A percentile compares a stretch with the other conserved stretches of the same genome.
phyloP scores from a whole-genome alignment of 768 basidiomycete species.

The Psilocybe azurescens region DNA sequence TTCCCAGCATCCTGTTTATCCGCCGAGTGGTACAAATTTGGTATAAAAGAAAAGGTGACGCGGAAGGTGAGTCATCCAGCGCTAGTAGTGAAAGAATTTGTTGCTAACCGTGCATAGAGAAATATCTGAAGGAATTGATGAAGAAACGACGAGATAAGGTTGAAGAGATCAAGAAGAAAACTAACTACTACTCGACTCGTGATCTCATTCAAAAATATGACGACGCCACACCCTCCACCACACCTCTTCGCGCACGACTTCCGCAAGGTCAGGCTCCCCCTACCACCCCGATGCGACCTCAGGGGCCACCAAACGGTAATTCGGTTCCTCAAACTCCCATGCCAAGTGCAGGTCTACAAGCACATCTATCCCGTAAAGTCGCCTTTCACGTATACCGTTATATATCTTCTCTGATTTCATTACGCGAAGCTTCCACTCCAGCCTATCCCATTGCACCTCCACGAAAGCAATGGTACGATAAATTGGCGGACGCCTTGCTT shows the following conservation, averaged over 20 bases:
- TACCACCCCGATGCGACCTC: conserved; percentile 38
- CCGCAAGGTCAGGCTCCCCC: conserved; percentile 32
- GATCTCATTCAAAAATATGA: conserved; percentile 92
- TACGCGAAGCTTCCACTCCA: conserved; percentile 29
- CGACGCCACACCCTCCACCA: conserved; percentile 47
- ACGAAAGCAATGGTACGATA: conserved; percentile 86
- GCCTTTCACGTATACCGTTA: neutral
- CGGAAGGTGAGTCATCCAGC: conserved; percentile 64
- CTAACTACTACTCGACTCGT: conserved; percentile 92
- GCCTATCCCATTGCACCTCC: conserved; percentile 48
- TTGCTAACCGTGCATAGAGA: conserved; percentile 56
- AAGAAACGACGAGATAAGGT: conserved; percentile 85
- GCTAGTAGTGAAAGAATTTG: conserved; percentile 1
- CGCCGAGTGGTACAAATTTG: conserved; percentile 83
- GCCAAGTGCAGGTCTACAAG: conserved; percentile 27
- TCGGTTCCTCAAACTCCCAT: conserved; percentile 28
- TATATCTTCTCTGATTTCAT: conserved; percentile 10
- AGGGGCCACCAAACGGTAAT: conserved; percentile 23
- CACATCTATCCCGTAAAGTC: conserved; percentile 33
- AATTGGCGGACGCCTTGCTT: conserved; percentile 83
- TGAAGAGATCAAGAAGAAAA: conserved; percentile 97
- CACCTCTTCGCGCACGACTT: conserved; percentile 49
- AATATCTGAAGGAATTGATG: conserved; percentile 71
- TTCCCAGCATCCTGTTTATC: conserved; percentile 65
- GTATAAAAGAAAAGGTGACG: conserved; percentile 81